Conservation (phyloP, 2,329 filamentous ascomycete genomes). For the Zasmidium citrigriseum region DNA sequence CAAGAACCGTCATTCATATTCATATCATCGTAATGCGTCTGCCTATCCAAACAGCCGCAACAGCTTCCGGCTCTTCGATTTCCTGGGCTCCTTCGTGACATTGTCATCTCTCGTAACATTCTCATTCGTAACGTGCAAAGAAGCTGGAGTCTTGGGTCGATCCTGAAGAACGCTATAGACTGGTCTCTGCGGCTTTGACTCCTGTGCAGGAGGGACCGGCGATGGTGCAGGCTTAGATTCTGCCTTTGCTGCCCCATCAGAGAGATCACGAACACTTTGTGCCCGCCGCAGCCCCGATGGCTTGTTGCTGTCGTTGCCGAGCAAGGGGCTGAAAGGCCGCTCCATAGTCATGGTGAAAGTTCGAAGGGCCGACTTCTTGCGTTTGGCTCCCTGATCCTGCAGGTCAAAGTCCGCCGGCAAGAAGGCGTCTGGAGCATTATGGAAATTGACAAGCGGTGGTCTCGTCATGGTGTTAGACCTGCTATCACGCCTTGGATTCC, state of each 20-base stretch:
- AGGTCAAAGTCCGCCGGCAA: slow-evolving; percentile 52
- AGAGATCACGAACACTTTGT: slow-evolving; percentile 32
- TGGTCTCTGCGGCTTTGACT: slow-evolving; percentile 9
- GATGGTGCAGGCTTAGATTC: slow-evolving; percentile 7
- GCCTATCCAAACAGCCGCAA: slow-evolving; percentile 26
- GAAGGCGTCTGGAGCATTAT: slow-evolving; percentile 49
- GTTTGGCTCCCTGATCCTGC: slow-evolving; percentile 23
- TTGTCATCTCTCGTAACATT: slow-evolving; percentile 3
- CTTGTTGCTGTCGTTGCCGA: slow-evolving; percentile 26
- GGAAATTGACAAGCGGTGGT: slow-evolving; percentile 45
- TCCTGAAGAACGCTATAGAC: slow-evolving; percentile 28
- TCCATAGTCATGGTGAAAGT: slow-evolving; percentile 37
- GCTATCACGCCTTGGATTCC: slow-evolving; percentile 5
- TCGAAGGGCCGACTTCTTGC: slow-evolving; percentile 30
- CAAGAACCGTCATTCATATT: slow-evolving; percentile 1
- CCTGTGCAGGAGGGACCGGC: background rate
- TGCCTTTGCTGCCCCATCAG: slow-evolving; percentile 4
- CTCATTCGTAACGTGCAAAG: slow-evolving; percentile 15
- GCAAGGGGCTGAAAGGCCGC: slow-evolving; percentile 34
- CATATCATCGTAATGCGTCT: slow-evolving; percentile 1
- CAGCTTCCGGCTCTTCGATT: slow-evolving; percentile 29
- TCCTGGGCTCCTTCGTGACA: slow-evolving; percentile 23
- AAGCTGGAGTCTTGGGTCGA: slow-evolving; percentile 19
- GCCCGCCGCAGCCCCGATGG: slow-evolving; percentile 26
- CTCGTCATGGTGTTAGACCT: background rate